A percentile compares a stretch with the other conserved stretches of the same genome.
phyloP scores from a whole-genome alignment of 2,329 filamentous ascomycete genomes.

The Emmonsiellopsis sp. region DNA sequence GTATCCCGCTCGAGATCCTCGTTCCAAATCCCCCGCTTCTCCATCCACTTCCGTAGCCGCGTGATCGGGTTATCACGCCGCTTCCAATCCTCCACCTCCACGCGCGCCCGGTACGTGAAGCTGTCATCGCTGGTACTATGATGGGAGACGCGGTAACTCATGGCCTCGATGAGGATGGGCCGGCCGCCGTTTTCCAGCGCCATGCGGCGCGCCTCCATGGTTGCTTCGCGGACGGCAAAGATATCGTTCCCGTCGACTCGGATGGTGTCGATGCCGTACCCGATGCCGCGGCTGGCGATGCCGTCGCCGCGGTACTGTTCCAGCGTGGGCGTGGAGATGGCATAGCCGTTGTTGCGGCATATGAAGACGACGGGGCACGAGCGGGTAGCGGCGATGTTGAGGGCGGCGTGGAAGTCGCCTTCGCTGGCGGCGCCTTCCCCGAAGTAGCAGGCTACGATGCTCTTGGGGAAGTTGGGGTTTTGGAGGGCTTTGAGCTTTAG shows the following conservation, averaged over 20 bases:
- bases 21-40: conserved; percentile 73
- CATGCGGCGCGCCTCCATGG: conserved; percentile 64
- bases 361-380: conserved; percentile 85
- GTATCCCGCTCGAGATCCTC: conserved; percentile 71
- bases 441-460: conserved; percentile 76
- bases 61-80: conserved; percentile 81
- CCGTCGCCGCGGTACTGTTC: conserved; percentile 90
- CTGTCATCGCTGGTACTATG: conserved; percentile 96
- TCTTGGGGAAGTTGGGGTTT: conserved; percentile 57
- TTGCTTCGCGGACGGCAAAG: conserved; percentile 76
- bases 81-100: conserved; percentile 95
- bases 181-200: conserved; percentile 72
- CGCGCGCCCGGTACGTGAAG: conserved; percentile 85
- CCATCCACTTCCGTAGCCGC: conserved; percentile 81
- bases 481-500: conserved; percentile 70
- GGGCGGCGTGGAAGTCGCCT: conserved; percentile 82
- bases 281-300: conserved; percentile 75
- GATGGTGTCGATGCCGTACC: conserved; percentile 91
- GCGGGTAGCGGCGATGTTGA: conserved; percentile 84
- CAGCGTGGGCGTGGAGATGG: conserved; percentile 79
- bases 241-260: conserved; percentile 92
- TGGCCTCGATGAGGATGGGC: conserved; percentile 83
- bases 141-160: conserved; percentile 96
- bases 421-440: conserved; percentile 85
- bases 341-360: conserved; percentile 87